Base-by-base conservation (phyloP, 2,329 filamentous ascomycete species). In the Pleomassaria siparia region DNA sequence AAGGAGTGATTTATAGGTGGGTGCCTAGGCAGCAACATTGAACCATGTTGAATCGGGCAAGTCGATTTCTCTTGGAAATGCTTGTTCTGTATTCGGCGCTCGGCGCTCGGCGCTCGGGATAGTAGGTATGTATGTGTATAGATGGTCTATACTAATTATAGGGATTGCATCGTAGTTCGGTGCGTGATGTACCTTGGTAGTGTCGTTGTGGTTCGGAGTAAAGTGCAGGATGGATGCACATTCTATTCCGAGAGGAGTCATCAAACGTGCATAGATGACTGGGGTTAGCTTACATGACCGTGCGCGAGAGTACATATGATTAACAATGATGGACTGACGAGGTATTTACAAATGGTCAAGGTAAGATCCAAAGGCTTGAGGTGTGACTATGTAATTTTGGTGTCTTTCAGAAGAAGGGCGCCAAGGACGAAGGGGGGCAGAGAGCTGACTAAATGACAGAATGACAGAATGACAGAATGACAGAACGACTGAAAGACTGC, bases 241-340 rank as follows among this genome's bases (percentile, higher is more conserved):
- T 7, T 35, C 35, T 37, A 37, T 37, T 24, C 35, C 35, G 35
- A 21, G 35, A 37, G 20, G 35, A 37, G 35, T 37, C 35, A 37
- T 21, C 4, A 5, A 13, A 4, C n/a, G n/a, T n/a, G n/a, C n/a
- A n/a, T 35, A 3, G 16, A 7, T 20, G 12, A 12, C 9, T 11
- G 8, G 32, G 32, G 16, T 18, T 35, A 18, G 8, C 5, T 35
- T 35, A 15, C n/a, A 10, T 15, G 30, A 16, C 32, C 18, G 6
- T 9, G 15, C 6, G n/a, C 4, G 5, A 20, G 6, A 9, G 29
- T 5, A 4, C 5, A 9, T 13, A 13, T 30, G 12, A 30, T 30
- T 30, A 30, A 30, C 12, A n/a, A 30, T 28, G 25, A 37, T 37
- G 35, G 35, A 6, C 2, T 24, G 11, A 22, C 8, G 20, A 12